Evolutionary conservation across 2,329 filamentous ascomycete species (phyloP).

Genomic region (Cladosporium sp.): DNA sequence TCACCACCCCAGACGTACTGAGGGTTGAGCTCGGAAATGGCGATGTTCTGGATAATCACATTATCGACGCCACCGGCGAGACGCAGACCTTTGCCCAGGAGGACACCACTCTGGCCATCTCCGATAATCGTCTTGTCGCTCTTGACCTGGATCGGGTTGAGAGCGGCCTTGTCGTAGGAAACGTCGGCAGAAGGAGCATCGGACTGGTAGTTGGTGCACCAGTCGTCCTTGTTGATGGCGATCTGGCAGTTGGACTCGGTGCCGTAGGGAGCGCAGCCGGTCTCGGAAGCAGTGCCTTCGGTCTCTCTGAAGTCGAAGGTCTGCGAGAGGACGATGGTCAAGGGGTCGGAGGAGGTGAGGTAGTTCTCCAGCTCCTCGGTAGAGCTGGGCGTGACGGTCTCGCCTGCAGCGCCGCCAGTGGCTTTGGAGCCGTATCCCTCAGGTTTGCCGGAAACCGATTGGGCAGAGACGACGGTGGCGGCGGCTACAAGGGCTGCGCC

Average conservation of each 20-base stretch:
- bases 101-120: constrained; percentile 34
- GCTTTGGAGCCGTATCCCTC: constrained; percentile 46
- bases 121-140: constrained; percentile 43
- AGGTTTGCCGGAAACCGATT: constrained; percentile 31
- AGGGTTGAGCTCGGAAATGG: constrained; percentile 35
- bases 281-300: constrained; percentile 44
- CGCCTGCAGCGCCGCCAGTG: constrained; percentile 50
- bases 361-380: constrained; percentile 55
- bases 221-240: constrained; percentile 56
- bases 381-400: constrained; percentile 29
- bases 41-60: constrained; percentile 48
- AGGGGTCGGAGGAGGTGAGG: constrained; percentile 49
- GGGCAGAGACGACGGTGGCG: constrained; percentile 2
- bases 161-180: constrained; percentile 52
- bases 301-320: constrained; percentile 48
- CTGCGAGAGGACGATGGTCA: constrained; percentile 56
- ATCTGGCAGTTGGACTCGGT: constrained; percentile 52
- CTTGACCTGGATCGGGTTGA: constrained; percentile 38
- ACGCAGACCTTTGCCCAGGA: constrained; percentile 40
- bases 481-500: constrained; percentile 8
- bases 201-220: constrained; percentile 49
- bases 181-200: constrained; percentile 20
- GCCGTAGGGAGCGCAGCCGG: constrained; percentile 54
- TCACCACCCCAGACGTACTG: constrained; percentile 38
- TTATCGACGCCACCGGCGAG: constrained; percentile 42